Evolutionary conservation across 345 rosid species (phyloP), one percentile per base, ranked within the genome.

Genomic region (Populus deltoides): DNA sequence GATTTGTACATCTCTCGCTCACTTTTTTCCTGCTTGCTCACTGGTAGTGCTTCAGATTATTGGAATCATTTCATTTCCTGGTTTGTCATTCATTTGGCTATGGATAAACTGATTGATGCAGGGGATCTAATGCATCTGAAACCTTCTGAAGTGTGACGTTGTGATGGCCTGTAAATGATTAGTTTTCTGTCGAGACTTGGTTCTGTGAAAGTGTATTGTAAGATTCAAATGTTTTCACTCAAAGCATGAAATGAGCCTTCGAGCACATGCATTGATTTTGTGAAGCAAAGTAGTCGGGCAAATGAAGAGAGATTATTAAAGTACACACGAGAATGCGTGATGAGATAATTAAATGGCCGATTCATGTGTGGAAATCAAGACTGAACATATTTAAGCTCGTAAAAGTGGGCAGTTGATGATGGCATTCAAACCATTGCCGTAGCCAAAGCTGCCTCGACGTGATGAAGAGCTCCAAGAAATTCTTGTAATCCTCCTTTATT

Each of bases 341-440:
- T n/a, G 27, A 25, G 27, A n/a, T 8, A 57, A n/a, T 2, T 8
- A 57, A 57, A 8, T 8, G 0, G 27, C 3, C 18, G 3, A 53
- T 53, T 53, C 0, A 53, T 53, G 3, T 6, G 62, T 57, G 24
- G 63, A 57, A 57, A n/a, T 22, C 27, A 57, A 8, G 27, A 57
- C 63, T 53, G 8, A 22, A 9, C 25, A 8, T 57, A 9, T 22
- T 57, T 53, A 51, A 51, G 57, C 2, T 31, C 0, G 2, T 57
- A n/a, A 22, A 57, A n/a, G 62, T 1, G 5, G 25, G 27, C 11
- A 24, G 62, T n/a, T n/a, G 13, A n/a, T 9, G 11, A n/a, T 22
- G 24, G 25, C 62, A n/a, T 9, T 4, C 13, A 2, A 57, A n/a
- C 62, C 62, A 8, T 0, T 57, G 27, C 25, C 9, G 93, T 97